phyloP scores from a whole-genome alignment of 2,329 filamentous ascomycete genomes.

The Claviceps sp. region DNA sequence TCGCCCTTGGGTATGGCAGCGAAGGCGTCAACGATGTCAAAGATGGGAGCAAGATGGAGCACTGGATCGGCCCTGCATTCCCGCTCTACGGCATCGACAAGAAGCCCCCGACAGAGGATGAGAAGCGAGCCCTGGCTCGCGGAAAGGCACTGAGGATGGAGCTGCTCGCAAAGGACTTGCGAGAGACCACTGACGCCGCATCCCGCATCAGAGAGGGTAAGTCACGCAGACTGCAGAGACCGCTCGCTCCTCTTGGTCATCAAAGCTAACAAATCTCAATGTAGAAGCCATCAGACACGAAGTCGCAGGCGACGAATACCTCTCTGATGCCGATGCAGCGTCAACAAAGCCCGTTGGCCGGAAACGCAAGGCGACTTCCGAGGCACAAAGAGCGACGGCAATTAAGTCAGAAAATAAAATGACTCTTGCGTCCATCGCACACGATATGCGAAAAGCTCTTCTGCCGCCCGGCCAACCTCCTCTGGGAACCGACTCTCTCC shows the following conservation, averaged over 20 bases:
- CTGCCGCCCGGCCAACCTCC: background rate
- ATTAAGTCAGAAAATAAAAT: constrained; percentile 1
- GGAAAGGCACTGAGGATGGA: background rate
- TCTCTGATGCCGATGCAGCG: background rate
- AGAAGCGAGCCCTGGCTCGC: background rate
- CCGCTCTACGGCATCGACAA: constrained; percentile 8
- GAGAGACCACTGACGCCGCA: background rate
- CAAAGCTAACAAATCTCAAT: background rate
- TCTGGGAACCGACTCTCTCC: background rate
- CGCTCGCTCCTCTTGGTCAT: background rate
- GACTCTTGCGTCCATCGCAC: constrained; percentile 1
- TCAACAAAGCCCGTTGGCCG: background rate
- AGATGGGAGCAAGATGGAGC: constrained; percentile 11
- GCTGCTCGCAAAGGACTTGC: background rate
- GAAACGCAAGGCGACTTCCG: background rate
- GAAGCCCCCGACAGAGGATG: background rate
- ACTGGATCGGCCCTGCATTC: constrained; percentile 13
- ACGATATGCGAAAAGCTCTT: background rate
- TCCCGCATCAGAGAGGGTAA: background rate
- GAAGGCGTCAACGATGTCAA: constrained; percentile 15
- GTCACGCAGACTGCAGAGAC: too few species aligned
- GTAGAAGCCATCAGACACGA: background rate
- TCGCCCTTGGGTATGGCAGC: constrained; percentile 16
- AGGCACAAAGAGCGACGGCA: background rate
- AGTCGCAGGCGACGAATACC: too few species aligned